A percentile compares a stretch with the other conserved stretches of the same genome.
These are phyloP conservation scores for Candida argentea DNA, from an alignment of 805 yeast genomes.

Conservation along the genomic window DNA sequence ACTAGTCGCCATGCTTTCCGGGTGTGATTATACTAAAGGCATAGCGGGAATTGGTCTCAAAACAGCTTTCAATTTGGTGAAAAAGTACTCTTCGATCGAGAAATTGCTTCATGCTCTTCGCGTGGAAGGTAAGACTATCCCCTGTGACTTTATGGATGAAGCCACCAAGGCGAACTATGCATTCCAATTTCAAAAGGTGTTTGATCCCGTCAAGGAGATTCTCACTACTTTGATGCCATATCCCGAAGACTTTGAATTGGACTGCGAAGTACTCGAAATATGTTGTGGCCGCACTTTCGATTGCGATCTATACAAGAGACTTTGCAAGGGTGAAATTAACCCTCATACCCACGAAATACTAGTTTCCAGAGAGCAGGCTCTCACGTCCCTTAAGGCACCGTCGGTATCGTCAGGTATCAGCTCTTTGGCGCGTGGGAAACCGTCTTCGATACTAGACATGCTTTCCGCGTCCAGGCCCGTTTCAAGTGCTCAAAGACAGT, in stretches of 20 bases:
- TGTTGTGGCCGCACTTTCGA: slow-evolving; percentile 40
- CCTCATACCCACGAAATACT: slow-evolving; percentile 49
- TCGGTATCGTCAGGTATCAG: no score
- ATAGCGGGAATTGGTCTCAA: slow-evolving; percentile 71
- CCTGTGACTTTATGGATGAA: slow-evolving; percentile 48
- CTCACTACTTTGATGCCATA: slow-evolving; percentile 53
- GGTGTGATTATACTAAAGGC: slow-evolving; percentile 94
- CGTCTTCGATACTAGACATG: no score
- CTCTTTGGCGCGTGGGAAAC: no score
- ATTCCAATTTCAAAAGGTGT: slow-evolving; percentile 79
- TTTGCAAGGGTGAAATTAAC: slow-evolving; percentile 58
- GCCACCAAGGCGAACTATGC: slow-evolving; percentile 63
- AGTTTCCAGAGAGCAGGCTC: slow-evolving; percentile 35
- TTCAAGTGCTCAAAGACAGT: no score
- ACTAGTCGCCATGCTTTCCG: slow-evolving; percentile 78
- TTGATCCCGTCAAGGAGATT: slow-evolving; percentile 43
- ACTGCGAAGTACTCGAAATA: slow-evolving; percentile 29
- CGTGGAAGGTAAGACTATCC: slow-evolving; percentile 54
- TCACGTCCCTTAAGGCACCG: slow-evolving; percentile 9
- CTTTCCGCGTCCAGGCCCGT: no score
- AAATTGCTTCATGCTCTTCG: slow-evolving; percentile 45
- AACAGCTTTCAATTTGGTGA: slow-evolving; percentile 58
- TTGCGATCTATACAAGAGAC: slow-evolving; percentile 36
- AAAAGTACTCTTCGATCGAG: slow-evolving; percentile 40
- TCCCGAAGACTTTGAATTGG: slow-evolving; percentile 31